These are phyloP conservation scores for Apiotrichum sp. DNA, from an alignment of 1,284 basidiomycete genomes.

Conservation along the genomic window DNA sequence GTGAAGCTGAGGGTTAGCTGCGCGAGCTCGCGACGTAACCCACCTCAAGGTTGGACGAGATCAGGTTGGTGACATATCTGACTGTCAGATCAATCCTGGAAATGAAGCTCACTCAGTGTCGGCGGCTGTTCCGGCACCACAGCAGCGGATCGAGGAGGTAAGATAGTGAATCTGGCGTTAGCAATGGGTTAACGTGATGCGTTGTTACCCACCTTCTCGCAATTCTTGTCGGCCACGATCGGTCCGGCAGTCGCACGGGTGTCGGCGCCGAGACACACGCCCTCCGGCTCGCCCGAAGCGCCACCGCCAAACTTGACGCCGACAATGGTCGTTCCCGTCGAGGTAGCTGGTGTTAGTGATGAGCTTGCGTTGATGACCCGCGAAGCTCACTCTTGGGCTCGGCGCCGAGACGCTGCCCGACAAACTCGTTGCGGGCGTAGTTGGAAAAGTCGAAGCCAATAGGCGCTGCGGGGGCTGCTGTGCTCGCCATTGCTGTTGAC, in stretches of 20 bases:
- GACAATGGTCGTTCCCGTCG: constrained; percentile 93
- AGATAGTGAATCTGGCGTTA: constrained; percentile 87
- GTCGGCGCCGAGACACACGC: constrained; percentile 92
- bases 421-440: constrained; percentile 68
- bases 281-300: constrained; percentile 59
- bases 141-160: constrained; percentile 89
- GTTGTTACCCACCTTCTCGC: constrained; percentile 73
- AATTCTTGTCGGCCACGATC: constrained; percentile 99
- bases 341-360: constrained; percentile 61
- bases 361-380: not conserved
- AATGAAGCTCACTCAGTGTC: constrained; percentile 65
- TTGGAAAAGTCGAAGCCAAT: constrained; percentile 69
- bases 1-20: constrained; percentile 55
- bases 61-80: constrained; percentile 78
- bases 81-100: not conserved
- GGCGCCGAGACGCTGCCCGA: constrained; percentile 48
- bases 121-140: constrained; percentile 96
- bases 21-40: constrained; percentile 6
- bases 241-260: constrained; percentile 90
- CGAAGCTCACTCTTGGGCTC: constrained; percentile 48
- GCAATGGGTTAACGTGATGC: no score
- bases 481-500: constrained; percentile 23
- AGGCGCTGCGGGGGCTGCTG: constrained; percentile 23
- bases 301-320: constrained; percentile 74
- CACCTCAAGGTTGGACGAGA: constrained; percentile 82